Base-by-base conservation (phyloP, 345 rosid genomes). In the Murraya paniculata region DNA sequence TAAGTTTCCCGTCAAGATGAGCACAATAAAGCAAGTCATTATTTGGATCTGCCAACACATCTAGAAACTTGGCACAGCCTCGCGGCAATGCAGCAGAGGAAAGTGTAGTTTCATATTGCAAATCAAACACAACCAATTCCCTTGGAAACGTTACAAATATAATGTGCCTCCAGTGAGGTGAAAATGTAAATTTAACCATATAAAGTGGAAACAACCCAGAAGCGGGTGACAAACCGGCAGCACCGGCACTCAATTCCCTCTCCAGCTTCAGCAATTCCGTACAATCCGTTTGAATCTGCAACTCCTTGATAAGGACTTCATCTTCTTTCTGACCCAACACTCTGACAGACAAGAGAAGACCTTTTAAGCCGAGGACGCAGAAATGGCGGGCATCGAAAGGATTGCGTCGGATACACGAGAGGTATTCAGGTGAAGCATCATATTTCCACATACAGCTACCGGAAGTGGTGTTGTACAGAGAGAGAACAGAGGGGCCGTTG, bases 341-440 rank as follows among this genome's bases (percentile, higher is more conserved):
- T 77, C 82, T 91, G 59, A 90, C 81, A 19, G 97, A 95, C 61
- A 95, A 76, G 25, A 93, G 74, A 68, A 95, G 83, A 4, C 99
- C 98, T 81, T 88, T 91, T 62, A 92, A 89, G 28, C 97, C 93
- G 66, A 95, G 75, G 14, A 85, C 89, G 81, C 94, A 90, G 64
- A 92, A 89, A 82, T 92, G 99, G 83, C 98, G 93, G 71, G 89
- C 87, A 85, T 93, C 97, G 69, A 87, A 93, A 4, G 99, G 97
- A 87, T 95, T 94, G 14, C 96, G 93, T 68, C 96, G 94, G 83
- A 91, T 50, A 72, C 97, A 91, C 9, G 98, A 94, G 75, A 96
- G 87, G 75, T 85, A 80, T 87, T 92, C 98, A 5, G 93, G 89
- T 2, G 92, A 87, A 2, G 97, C 86, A 64, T 96, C 97, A 86